Evolutionary conservation across 2,329 filamentous ascomycete genomes (phyloP), one percentile per base, ranked within the genome.

Genomic region (Polychaeton citri): DNA sequence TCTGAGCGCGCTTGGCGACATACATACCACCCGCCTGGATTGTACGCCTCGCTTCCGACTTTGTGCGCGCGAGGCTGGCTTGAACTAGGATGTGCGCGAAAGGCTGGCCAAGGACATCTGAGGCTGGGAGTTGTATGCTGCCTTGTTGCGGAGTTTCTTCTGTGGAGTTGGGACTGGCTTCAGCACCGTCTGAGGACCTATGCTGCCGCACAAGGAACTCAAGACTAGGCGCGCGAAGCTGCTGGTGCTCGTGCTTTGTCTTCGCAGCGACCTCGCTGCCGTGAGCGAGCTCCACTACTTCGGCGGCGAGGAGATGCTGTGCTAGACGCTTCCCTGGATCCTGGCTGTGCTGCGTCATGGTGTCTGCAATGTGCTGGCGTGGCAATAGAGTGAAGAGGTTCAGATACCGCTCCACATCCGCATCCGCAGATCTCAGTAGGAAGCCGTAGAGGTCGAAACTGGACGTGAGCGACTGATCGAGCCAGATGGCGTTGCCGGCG

Each of bases 341-440:
- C 19, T 66, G 43, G 6, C 59, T 60, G 47, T 96, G 87, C 42
- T 79, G 57, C 20, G 64, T 56, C 72, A 96, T 81, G 35, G 82
- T 58, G 10, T 64, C 50, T 3, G 67, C 53, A 44, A 98, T 92
- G n/a, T 74, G 58, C 6, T 68, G 52, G 2, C 82, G 48, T 1
- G 88, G 81, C 24, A 94, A 59, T 54, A 98, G 94, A 0, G 90
- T 98, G 55, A 98, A 86, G 16, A 94, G 72, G 53, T 83, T 88
- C 28, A 98, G 68, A 43, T 93, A 80, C 20, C 68, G 71, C 58
- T 86, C 81, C 3, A 96, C 76, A 36, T 92, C 81, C 7, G 72
- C 72, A 52, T 98, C 90, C 1, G 86, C 68, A 0, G 81, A 79
- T 34, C 84, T 75, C 44, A 95, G 68, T 49, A 96, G 90, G 65